Evolutionary conservation across 345 rosid species (phyloP), one percentile per base, ranked within the genome.

Genomic region (Eucalyptus tenuipes): DNA sequence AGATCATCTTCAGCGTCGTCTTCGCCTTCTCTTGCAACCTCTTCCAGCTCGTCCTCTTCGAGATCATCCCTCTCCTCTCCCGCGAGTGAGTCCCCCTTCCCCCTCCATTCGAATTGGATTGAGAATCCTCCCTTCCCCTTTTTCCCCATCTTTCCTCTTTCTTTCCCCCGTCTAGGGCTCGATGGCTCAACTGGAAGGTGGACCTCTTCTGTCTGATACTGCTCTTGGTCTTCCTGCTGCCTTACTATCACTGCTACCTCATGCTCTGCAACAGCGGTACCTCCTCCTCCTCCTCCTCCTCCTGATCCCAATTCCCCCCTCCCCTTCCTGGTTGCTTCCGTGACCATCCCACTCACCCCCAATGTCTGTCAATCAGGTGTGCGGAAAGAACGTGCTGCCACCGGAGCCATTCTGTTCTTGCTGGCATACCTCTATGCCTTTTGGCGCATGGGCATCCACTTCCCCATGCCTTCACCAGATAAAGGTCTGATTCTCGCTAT

Each of bases 371-470:
- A 2, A 75, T 85, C 93, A 97, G 99, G 99, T 89, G 92, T 98
- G 80, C 94, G 98, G 93, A 97, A 95, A 93, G 96, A 98, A 90
- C 96, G 99, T 50, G 99, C 99, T 91, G 98, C 95, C 86, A 92
- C 94, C 64, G 98, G 98, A 89, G 99, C 99, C 90, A 90, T 97
- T 90, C 88, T 98, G 86, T 98, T 98, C 92, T 94, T 97, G 93
- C 89, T 95, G 87, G 97, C 96, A 27, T 98, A 95, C 91, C 97
- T 98, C 49, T 98, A 98, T 92, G 98, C 94, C 90, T 98, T 98
- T 90, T 98, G 99, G 99, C 98, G 99, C 91, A 95, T 97, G 99
- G 99, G 99, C 87, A 91, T 98, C 92, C 99, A 98, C 92, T 98
- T 98, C 86, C 99, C 99, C 68, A 98, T 98, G 99, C 99, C 98